Conservation (phyloP, 257 asterid species). For the Nemophila menziesii region DNA sequence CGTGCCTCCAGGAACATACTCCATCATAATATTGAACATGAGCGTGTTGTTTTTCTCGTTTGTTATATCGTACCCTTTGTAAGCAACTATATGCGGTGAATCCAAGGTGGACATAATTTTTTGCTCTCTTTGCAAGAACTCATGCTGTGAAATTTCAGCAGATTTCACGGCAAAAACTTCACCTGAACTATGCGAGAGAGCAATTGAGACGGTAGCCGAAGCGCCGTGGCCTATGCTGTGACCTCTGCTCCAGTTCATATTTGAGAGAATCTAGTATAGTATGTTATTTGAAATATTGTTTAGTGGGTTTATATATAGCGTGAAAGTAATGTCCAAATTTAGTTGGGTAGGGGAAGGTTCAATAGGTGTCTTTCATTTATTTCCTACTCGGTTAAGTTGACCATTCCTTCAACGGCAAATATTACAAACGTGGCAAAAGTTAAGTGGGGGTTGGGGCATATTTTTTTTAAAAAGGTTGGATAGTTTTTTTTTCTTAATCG, state of each 20-base stretch:
- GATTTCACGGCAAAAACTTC: conserved; percentile 61
- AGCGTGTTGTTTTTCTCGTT: conserved; percentile 20
- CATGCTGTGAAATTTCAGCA: conserved; percentile 28
- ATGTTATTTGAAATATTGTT: no score
- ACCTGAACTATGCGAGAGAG: conserved; percentile 18
- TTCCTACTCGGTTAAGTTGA: no score
- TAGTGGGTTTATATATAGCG: no score
- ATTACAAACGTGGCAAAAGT: no score
- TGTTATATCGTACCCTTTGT: conserved; percentile 39
- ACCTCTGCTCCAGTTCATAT: conserved; percentile 70
- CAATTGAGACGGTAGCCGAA: conserved; percentile 50
- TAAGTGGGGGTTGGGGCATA: no score
- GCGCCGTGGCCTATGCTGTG: conserved; percentile 56
- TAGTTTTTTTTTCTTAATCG: no score
- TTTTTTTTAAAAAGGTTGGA: no score
- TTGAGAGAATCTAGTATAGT: neutral
- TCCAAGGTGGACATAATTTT: conserved; percentile 30
- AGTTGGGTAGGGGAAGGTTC: no score
- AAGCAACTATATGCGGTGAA: conserved; percentile 30
- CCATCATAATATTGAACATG: conserved; percentile 47
- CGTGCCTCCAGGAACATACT: conserved; percentile 38
- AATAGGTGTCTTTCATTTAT: no score
- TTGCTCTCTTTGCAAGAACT: conserved; percentile 36
- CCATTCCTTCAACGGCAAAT: no score
- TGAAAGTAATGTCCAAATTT: no score